phyloP scores from a whole-genome alignment of 768 basidiomycete genomes.

The Lactarius quietus region DNA sequence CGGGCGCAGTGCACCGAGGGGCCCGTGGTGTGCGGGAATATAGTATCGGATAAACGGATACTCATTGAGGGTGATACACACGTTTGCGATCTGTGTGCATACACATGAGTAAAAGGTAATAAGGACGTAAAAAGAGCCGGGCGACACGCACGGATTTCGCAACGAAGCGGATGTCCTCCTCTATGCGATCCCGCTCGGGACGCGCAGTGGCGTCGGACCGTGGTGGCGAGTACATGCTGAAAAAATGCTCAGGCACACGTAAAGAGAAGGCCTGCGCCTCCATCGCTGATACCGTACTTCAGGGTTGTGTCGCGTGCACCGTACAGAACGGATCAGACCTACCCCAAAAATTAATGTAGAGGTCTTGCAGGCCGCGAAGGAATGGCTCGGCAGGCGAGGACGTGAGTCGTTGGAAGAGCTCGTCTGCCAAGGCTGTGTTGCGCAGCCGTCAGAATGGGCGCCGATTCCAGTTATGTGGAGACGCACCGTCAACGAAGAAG shows the following conservation, averaged over 20 bases:
- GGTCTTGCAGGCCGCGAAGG: constrained; percentile 74
- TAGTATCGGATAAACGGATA: constrained; percentile 94
- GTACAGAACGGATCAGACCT: constrained; percentile 31
- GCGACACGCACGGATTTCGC: constrained; percentile 57
- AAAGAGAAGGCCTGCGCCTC: constrained; percentile 86
- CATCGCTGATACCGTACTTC: constrained; percentile 47
- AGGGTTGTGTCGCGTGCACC: not conserved
- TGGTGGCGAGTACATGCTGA: constrained; percentile 84
- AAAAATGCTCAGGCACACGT: constrained; percentile 76
- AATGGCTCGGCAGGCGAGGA: constrained; percentile 73
- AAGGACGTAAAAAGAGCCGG: not conserved
- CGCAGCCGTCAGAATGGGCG: constrained; percentile 1
- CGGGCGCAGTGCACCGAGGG: constrained; percentile 80
- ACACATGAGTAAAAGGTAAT: constrained; percentile 1
- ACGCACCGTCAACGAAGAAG: constrained; percentile 88
- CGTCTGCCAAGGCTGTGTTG: constrained; percentile 66
- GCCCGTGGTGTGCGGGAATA: constrained; percentile 73
- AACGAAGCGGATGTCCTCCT: constrained; percentile 80
- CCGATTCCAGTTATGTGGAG: not conserved
- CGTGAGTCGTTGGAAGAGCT: constrained; percentile 70
- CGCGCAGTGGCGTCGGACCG: constrained; percentile 64
- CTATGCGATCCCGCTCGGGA: constrained; percentile 67
- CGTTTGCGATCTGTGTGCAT: constrained; percentile 66
- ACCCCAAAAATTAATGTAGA: constrained; percentile 95
- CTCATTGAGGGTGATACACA: constrained; percentile 88